phyloP scores from a whole-genome alignment of 768 basidiomycete species.

The Tricholoma flavovirens region DNA sequence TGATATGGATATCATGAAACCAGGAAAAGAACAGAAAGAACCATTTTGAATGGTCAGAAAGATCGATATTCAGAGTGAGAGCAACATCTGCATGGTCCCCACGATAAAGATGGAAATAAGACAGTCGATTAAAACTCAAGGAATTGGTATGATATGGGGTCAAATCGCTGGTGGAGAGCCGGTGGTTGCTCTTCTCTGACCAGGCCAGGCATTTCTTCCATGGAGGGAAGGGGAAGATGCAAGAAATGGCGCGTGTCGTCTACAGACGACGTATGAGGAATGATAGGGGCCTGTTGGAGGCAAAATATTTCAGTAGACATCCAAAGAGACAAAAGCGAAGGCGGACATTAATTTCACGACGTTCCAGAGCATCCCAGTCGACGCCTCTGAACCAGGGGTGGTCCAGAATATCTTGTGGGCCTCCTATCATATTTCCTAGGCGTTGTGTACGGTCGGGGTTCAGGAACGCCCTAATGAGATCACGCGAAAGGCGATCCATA shows the following conservation, averaged over 20 bases:
- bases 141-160: constrained; percentile 66
- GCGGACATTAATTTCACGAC: constrained; percentile 77
- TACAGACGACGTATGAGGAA: constrained; percentile 71
- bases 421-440: constrained; percentile 89
- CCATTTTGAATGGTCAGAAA: background rate
- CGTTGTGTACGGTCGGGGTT: constrained; percentile 90
- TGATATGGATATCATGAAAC: background rate
- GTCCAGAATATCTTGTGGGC: constrained; percentile 83
- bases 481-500: constrained; percentile 85
- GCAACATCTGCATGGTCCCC: background rate
- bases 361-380: constrained; percentile 85
- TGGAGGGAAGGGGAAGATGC: constrained; percentile 66
- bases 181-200: constrained; percentile 55
- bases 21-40: background rate
- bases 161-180: constrained; percentile 57
- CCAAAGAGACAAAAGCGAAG: constrained; percentile 6
- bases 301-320: constrained; percentile 8
- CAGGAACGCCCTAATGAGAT: constrained; percentile 83
- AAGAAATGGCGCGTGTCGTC: constrained; percentile 88
- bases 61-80: background rate
- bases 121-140: constrained; percentile 55
- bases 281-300: constrained; percentile 67
- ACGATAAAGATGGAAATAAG: constrained; percentile 14
- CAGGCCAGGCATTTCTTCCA: constrained; percentile 79
- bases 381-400: constrained; percentile 97